Evolutionary conservation across 2,329 filamentous ascomycete genomes (phyloP).

Genomic region (Stagonosporopsis tanaceti): DNA sequence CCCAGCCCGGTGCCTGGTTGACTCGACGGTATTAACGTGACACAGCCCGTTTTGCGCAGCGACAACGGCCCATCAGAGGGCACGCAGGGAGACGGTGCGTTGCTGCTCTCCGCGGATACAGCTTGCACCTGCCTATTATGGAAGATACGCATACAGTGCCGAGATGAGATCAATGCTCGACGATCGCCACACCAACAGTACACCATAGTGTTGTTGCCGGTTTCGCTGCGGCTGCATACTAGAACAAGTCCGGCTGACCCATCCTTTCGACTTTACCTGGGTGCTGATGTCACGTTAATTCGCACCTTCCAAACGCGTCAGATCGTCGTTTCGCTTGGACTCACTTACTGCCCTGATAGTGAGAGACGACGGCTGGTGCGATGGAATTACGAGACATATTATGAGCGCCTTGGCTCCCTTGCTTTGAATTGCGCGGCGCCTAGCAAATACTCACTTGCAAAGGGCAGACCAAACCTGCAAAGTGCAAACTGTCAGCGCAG

Average conservation of each 20-base stretch:
- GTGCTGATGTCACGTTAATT: conserved; percentile 15
- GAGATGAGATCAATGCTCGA: neutral
- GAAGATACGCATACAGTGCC: conserved; percentile 13
- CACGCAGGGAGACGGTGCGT: neutral
- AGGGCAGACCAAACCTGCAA: neutral
- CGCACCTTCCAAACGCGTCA: conserved; percentile 13
- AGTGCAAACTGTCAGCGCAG: neutral
- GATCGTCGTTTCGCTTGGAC: conserved; percentile 3
- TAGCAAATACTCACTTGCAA: neutral
- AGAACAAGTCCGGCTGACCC: neutral
- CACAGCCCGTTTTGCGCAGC: neutral
- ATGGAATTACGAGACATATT: conserved; percentile 9
- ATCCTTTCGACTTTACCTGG: neutral
- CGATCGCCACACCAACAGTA: conserved; percentile 7
- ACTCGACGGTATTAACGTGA: neutral
- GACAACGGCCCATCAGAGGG: neutral
- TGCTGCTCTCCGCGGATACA: conserved; percentile 4
- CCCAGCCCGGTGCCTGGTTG: conserved; percentile 6
- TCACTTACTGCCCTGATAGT: conserved; percentile 6
- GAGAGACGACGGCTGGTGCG: conserved; percentile 2
- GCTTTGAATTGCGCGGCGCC: conserved; percentile 12
- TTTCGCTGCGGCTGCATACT: neutral
- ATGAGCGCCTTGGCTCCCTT: conserved; percentile 12
- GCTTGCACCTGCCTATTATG: conserved; percentile 14
- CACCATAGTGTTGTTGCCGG: conserved; percentile 2